Percentiles rank a stretch among this genome's conserved stretches.
Evolutionary conservation across 2,329 filamentous ascomycete genomes (phyloP).

Genomic region (Colletotrichum graminicola): DNA sequence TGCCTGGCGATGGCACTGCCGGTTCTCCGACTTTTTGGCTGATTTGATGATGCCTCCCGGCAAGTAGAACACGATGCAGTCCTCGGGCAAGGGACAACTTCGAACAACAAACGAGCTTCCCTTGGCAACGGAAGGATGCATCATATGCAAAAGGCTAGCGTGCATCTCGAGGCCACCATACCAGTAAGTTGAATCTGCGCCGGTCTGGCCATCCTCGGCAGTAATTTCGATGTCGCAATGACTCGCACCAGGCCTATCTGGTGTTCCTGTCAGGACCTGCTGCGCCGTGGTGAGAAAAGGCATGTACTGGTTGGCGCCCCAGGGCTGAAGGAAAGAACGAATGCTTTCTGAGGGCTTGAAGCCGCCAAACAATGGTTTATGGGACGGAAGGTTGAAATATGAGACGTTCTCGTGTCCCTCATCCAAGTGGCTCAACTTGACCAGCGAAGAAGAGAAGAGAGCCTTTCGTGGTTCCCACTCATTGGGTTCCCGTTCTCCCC

Average conservation of each 20-base stretch:
- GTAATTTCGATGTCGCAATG: constrained; percentile 25
- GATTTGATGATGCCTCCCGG: constrained; percentile 16
- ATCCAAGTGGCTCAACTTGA: constrained; percentile 18
- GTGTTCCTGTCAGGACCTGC: constrained; percentile 46
- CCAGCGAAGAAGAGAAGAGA: constrained; percentile 37
- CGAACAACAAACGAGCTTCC: constrained; percentile 5
- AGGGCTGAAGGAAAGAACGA: constrained; percentile 23
- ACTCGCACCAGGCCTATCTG: constrained; percentile 1
- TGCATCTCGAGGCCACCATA: constrained; percentile 38
- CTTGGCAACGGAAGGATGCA: constrained; percentile 16
- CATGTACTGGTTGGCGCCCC: constrained; percentile 47
- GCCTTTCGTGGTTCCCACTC: constrained; percentile 44
- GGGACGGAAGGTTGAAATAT: constrained; percentile 29
- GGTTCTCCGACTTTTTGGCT: background rate
- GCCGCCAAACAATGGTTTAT: background rate
- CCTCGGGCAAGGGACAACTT: background rate
- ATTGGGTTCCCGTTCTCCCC: constrained; percentile 14
- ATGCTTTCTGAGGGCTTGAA: background rate
- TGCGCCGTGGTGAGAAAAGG: constrained; percentile 45
- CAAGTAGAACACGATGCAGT: constrained; percentile 31
- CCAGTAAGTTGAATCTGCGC: constrained; percentile 4
- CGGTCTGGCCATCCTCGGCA: background rate
- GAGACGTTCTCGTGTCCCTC: constrained; percentile 18
- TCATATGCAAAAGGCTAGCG: constrained; percentile 10
- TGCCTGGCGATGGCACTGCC: constrained; percentile 12